Evolutionary conservation across 768 basidiomycete species (phyloP).

Genomic region (Rubroboletus pulcherrimus): DNA sequence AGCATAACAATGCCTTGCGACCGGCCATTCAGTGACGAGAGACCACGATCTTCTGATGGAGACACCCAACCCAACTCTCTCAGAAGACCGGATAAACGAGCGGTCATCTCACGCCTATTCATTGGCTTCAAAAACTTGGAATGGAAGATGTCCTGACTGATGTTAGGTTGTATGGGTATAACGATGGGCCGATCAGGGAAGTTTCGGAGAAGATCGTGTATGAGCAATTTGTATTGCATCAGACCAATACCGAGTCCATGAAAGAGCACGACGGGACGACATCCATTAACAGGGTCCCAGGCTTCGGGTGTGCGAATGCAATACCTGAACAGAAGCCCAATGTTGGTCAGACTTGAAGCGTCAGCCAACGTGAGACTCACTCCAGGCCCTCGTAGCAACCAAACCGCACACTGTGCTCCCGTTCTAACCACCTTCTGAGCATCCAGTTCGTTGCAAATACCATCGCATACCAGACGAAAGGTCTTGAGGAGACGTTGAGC

Average conservation of each 20-base stretch:
- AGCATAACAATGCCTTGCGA: constrained; percentile 65
- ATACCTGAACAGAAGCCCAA: constrained; percentile 45
- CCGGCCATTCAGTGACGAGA: constrained; percentile 1
- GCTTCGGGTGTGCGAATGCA: constrained; percentile 63
- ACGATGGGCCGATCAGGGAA: constrained; percentile 71
- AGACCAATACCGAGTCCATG: constrained; percentile 89
- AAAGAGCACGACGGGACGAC: constrained; percentile 74
- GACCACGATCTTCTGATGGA: constrained; percentile 17
- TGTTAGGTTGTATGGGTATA: constrained; percentile 76
- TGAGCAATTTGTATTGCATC: constrained; percentile 61
- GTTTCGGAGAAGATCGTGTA: constrained; percentile 52
- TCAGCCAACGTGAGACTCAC: constrained; percentile 37
- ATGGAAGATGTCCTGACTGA: constrained; percentile 84
- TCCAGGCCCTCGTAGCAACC: constrained; percentile 63
- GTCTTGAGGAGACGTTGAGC: constrained; percentile 65
- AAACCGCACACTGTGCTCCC: constrained; percentile 40
- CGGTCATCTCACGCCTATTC: constrained; percentile 55
- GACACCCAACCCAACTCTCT: constrained; percentile 62
- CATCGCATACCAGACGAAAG: constrained; percentile 58
- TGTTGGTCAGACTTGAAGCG: neutral
- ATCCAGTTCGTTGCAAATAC: constrained; percentile 47
- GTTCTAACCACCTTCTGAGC: constrained; percentile 43
- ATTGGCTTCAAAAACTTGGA: constrained; percentile 68
- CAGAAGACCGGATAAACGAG: constrained; percentile 54
- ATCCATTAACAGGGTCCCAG: constrained; percentile 58